Percentiles rank a stretch among this genome's conserved stretches.
Conservation (phyloP, 345 rosid genomes). For the Eucalyptus sideroxylon region DNA sequence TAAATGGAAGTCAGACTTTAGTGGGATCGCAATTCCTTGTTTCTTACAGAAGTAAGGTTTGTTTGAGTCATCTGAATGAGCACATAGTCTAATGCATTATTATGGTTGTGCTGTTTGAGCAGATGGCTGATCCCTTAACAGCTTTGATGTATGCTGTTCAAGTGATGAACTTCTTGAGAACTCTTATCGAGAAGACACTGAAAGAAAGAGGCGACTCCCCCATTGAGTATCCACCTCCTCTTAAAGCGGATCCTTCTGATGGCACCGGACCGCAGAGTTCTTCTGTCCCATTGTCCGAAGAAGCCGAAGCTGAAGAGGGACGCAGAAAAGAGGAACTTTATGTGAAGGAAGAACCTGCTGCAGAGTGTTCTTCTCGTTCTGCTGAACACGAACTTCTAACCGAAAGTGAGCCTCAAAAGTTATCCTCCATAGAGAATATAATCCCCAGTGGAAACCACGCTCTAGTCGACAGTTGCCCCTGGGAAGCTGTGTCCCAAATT, state of each 20-base stretch:
- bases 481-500: slow-evolving; percentile 28
- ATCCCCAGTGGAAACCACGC: slow-evolving; percentile 9
- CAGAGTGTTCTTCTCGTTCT: slow-evolving; percentile 14
- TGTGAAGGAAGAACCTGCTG: slow-evolving; percentile 18
- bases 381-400: slow-evolving; percentile 15
- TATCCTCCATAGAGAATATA: slow-evolving; percentile 29
- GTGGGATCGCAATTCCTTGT: not conserved
- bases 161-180: slow-evolving; percentile 93
- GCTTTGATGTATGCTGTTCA: slow-evolving; percentile 96
- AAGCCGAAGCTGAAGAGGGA: slow-evolving; percentile 6
- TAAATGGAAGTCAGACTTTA: not conserved
- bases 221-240: slow-evolving; percentile 20
- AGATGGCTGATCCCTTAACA: slow-evolving; percentile 98
- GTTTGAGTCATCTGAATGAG: not conserved
- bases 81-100: not conserved
- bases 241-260: slow-evolving; percentile 47
- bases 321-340: slow-evolving; percentile 8
- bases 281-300: slow-evolving; percentile 12
- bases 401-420: slow-evolving; percentile 16
- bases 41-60: not conserved
- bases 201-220: slow-evolving; percentile 53
- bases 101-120: slow-evolving; percentile 2
- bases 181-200: slow-evolving; percentile 51
- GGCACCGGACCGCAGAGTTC: slow-evolving; percentile 50
- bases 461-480: slow-evolving; percentile 15